Evolutionary conservation across 352 stramenopile species (phyloP).

Genomic region (Proteromonas lacertae): DNA sequence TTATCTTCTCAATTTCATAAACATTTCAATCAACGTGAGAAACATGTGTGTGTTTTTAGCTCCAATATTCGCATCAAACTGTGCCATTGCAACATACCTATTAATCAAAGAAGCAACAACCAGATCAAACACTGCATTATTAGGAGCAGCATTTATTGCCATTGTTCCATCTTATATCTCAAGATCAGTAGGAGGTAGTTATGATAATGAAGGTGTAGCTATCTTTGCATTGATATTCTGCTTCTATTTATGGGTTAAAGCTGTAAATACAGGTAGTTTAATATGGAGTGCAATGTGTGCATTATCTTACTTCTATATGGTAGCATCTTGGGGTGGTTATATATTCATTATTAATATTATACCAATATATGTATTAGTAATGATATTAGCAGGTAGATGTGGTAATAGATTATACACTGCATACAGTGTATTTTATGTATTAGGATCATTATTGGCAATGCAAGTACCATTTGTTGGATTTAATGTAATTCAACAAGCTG

Average conservation of each 20-base stretch:
- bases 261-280: conserved; percentile 50
- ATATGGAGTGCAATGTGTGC: conserved; percentile 15
- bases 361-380: conserved; percentile 59
- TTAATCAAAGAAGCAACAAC: conserved; percentile 51
- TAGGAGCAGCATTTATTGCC: conserved; percentile 47
- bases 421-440: conserved; percentile 80
- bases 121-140: conserved; percentile 14
- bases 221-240: conserved; percentile 83
- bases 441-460: conserved; percentile 75
- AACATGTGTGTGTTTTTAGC: conserved; percentile 60
- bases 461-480: conserved; percentile 77
- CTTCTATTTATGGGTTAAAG: conserved; percentile 82
- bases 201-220: conserved; percentile 87
- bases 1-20: conserved; percentile 43
- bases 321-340: conserved; percentile 58
- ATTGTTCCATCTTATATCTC: conserved; percentile 79
- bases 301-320: conserved; percentile 72
- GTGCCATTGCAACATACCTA: conserved; percentile 40
- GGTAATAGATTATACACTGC: conserved; percentile 67
- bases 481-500: conserved; percentile 48
- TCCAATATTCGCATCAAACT: conserved; percentile 45
- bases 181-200: conserved; percentile 74
- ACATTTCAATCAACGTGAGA: conserved; percentile 55
- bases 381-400: conserved; percentile 62
- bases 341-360: conserved; percentile 98